Percentiles rank a stretch among this genome's conserved stretches.
Evolutionary conservation across 2,329 filamentous ascomycete genomes (phyloP).

Genomic region (Neofusicoccum umdonicola): DNA sequence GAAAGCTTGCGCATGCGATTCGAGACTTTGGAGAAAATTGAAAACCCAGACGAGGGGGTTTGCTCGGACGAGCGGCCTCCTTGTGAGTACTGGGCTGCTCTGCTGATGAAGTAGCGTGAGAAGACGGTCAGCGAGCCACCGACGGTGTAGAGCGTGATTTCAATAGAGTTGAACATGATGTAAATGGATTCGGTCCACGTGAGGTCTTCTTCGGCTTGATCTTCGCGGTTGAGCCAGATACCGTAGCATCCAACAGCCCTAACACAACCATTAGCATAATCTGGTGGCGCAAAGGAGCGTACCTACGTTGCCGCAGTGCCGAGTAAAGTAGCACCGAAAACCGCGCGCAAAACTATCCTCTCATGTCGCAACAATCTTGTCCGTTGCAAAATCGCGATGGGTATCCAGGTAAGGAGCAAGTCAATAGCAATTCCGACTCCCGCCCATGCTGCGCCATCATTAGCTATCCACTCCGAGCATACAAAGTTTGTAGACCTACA

Average conservation of each 20-base stretch:
- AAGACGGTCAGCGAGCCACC: constrained; percentile 14
- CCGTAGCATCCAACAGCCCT: constrained; percentile 12
- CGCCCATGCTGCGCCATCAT: constrained; percentile 5
- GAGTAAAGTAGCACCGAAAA: constrained; percentile 3
- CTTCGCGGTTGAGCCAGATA: constrained; percentile 15
- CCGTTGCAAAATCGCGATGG: constrained; percentile 12
- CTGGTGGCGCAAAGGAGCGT: neutral
- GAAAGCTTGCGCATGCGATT: constrained; percentile 5
- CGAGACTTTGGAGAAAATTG: constrained; percentile 6
- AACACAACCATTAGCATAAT: neutral
- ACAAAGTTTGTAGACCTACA: neutral
- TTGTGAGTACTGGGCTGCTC: neutral
- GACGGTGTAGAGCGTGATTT: constrained; percentile 16
- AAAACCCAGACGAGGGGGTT: neutral
- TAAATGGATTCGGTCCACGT: constrained; percentile 12
- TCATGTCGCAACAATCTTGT: constrained; percentile 12
- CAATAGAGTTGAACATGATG: constrained; percentile 17
- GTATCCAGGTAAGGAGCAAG: constrained; percentile 9
- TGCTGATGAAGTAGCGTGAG: constrained; percentile 17
- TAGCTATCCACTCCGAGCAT: neutral
- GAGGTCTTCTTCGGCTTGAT: neutral
- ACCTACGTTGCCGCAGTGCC: constrained; percentile 11
- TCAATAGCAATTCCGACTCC: constrained; percentile 15
- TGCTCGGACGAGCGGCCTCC: neutral
- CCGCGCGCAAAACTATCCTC: neutral